Base-by-base conservation (phyloP, 2,329 filamentous ascomycete genomes). In the Talaromyces amestolkiae region DNA sequence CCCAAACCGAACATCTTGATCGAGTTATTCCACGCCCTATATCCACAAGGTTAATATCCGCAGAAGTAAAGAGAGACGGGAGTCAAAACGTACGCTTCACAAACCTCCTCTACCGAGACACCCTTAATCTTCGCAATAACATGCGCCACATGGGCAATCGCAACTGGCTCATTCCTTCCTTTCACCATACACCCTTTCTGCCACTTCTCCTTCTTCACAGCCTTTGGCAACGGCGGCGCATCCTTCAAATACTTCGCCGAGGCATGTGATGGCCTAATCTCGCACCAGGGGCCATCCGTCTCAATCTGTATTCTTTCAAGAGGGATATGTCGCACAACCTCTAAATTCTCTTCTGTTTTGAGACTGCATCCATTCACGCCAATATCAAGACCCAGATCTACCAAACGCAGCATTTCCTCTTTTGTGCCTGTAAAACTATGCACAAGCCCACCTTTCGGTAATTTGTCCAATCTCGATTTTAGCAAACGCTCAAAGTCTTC, bases 281-380 rank as follows among this genome's bases (percentile, higher is more conserved):
- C 95, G 74, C 95, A 99, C 91, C 95, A 99, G 3, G 95, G 95
- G 2, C 95, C 95, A 75, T 99, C 95, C 0, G 95, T 99, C 83
- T 99, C 95, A 58, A 99, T 87, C 85, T 98, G 96, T 63, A 99
- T 78, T 56, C 89, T 82, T 64, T 93, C 88, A 11, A 99, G 81
- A 11, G 89, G 90, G 45, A 98, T 87, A 67, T 89, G 86, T 68
- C 85, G 87, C 11, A 97, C 92, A 2, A 97, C 93, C 15, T 86
- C 89, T 47, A 96, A 86, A 72, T 98, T 99, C 75, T 97, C 92
- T 11, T 85, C 89, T 6, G 92, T 98, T 84, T 98, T 99, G 82
- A 99, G 86, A 72, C 91, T 96, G 78, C 95, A 99, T 4, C 95
- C 95, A 74, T 99, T 99, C 67, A 97, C 87, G n/a, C 95, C 94